Base-by-base conservation (phyloP, 345 rosid species). In the Ceriops decandra region DNA sequence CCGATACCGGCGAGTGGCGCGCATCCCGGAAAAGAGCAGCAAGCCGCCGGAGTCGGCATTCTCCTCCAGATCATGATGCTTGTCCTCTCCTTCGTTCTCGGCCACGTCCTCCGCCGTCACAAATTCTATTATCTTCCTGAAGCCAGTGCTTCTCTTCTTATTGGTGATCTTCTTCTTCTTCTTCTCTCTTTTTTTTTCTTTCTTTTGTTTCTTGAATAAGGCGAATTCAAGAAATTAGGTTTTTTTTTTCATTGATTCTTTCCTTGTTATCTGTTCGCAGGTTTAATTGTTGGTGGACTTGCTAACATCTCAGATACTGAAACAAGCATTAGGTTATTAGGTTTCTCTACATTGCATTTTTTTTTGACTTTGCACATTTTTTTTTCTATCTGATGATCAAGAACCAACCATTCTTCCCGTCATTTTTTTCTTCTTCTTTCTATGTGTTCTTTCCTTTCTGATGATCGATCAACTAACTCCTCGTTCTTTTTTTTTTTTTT, bases 11-110 rank as follows among this genome's bases (percentile, higher is more conserved):
- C 90, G 63, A 64, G 77, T 66, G 79, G 70, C 73, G 80, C 71
- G 46, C 84, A 77, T 15, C 85, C 89, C 10, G 96, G 86, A n/a
- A 90, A 88, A 74, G 97, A 95, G 72, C 99, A 95, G 81, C 98
- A 95, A 68, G 99, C 97, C 1, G 98, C 99, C 10, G 98, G 99
- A 64, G 95, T 95, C 11, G 99, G 99, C 42, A 95, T 95, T 70
- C 90, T 91, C 73, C 96, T 95, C 59, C 99, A 95, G 92, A 92
- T 95, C 85, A 91, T 95, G 99, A 95, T 92, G 98, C 99, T 95
- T 33, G 99, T 95, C 59, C 98, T 91, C 77, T 95, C 98, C 69
- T 95, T 95, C 78, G 96, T 95, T 33, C 90, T 95, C 20, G 98
- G 99, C 10, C 97, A 91, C 67, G 98, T 95, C 60, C 99, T 95